Evolutionary conservation across 2,329 filamentous ascomycete genomes (phyloP).

Genomic region (Paecilomyces variotii): DNA sequence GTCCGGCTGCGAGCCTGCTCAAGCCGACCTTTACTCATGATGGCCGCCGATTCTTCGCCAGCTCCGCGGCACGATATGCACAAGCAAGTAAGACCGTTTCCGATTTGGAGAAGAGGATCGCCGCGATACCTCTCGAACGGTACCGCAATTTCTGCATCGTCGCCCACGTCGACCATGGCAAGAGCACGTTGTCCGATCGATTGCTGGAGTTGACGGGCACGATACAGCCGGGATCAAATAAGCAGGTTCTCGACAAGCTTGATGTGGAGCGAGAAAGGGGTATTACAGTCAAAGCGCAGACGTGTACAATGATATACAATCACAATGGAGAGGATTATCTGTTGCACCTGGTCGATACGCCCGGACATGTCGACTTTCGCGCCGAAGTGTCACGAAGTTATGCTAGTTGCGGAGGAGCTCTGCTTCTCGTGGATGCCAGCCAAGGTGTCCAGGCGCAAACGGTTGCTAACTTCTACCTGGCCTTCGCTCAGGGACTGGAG

Average conservation of each 20-base stretch:
- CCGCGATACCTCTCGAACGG: constrained; percentile 43
- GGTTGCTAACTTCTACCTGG: constrained; percentile 96
- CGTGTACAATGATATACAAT: constrained; percentile 94
- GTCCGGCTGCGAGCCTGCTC: constrained; percentile 22
- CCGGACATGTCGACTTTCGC: constrained; percentile 94
- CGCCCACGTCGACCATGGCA: constrained; percentile 97
- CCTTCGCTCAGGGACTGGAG: constrained; percentile 80
- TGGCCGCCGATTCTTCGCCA: constrained; percentile 23
- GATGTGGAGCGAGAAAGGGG: constrained; percentile 94
- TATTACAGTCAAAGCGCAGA: constrained; percentile 98
- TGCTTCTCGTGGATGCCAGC: constrained; percentile 89
- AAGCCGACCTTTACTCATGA: constrained; percentile 18
- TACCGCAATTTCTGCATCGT: constrained; percentile 97
- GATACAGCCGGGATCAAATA: constrained; percentile 76
- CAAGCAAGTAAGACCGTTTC: constrained; percentile 22
- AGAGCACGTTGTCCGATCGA: constrained; percentile 89
- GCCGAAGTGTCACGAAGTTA: constrained; percentile 95
- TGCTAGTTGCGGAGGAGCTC: constrained; percentile 85
- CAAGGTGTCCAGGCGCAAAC: constrained; percentile 97
- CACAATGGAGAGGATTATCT: constrained; percentile 81
- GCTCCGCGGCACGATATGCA: constrained; percentile 16
- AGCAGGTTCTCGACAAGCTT: constrained; percentile 93
- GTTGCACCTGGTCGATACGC: constrained; percentile 90
- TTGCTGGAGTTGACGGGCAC: constrained; percentile 91
- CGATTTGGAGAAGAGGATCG: constrained; percentile 52